These are phyloP conservation scores for Knoxdaviesia capensis DNA, from an alignment of 2,329 filamentous ascomycete species.

Conservation along the genomic window DNA sequence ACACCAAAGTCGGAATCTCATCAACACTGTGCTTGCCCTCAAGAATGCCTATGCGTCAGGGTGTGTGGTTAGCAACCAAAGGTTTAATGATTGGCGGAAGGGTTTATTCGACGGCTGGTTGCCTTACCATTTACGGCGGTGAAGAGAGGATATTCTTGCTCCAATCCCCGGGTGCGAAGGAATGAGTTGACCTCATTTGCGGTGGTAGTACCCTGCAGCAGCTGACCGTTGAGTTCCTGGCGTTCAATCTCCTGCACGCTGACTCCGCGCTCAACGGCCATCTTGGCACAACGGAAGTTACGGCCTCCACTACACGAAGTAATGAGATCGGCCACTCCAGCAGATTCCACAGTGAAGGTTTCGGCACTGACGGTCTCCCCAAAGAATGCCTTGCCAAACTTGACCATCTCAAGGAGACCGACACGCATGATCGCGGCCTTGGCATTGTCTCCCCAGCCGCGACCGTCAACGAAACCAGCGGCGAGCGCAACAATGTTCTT, in stretches of 20 bases:
- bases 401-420: conserved; percentile 87
- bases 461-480: conserved; percentile 84
- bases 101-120: too few relatives aligned
- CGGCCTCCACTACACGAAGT: conserved; percentile 82
- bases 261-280: conserved; percentile 61
- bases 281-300: conserved; percentile 86
- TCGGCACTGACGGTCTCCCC: conserved; percentile 55
- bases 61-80: background rate
- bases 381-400: conserved; percentile 90
- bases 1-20: conserved; percentile 56
- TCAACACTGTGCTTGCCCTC: conserved; percentile 57
- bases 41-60: conserved; percentile 30
- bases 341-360: conserved; percentile 94
- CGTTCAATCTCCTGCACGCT: conserved; percentile 74
- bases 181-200: conserved; percentile 84
- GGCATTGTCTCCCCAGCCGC: conserved; percentile 95
- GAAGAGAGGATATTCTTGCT: conserved; percentile 78
- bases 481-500: conserved; percentile 95
- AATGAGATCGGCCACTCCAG: conserved; percentile 87
- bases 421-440: conserved; percentile 98
- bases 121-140: conserved; percentile 52
- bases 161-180: conserved; percentile 55
- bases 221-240: conserved; percentile 85
- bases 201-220: conserved; percentile 84
- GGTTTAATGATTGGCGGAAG: background rate